These are phyloP conservation scores for Oryza meyeriana DNA, from an alignment of 176 grass and related monocot genomes.

Conservation along the genomic window DNA sequence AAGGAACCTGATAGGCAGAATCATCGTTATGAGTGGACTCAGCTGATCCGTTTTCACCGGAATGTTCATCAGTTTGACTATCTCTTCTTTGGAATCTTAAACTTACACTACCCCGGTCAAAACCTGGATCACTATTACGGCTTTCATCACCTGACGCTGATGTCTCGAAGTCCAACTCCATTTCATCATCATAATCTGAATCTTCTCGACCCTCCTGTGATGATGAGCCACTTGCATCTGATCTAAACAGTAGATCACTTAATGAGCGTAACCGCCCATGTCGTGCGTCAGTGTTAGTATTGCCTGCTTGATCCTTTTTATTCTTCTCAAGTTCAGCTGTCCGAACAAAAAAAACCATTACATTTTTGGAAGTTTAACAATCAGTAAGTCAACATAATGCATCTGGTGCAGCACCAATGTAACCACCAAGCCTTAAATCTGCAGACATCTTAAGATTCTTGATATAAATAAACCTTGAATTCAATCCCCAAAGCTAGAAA, in stretches of 20 bases:
- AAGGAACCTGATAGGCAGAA: constrained; percentile 61
- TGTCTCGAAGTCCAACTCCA: constrained; percentile 92
- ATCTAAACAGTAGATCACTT: constrained; percentile 74
- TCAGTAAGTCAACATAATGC: not conserved
- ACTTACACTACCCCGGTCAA: constrained; percentile 63
- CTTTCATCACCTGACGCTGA: constrained; percentile 75
- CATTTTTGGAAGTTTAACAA: constrained; percentile 3
- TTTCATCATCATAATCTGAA: constrained; percentile 87
- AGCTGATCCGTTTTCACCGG: constrained; percentile 38
- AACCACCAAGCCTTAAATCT: not conserved
- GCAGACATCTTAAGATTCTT: not conserved
- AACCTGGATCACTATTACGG: constrained; percentile 63
- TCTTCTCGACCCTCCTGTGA: constrained; percentile 62
- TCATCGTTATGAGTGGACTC: constrained; percentile 40
- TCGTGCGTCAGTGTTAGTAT: constrained; percentile 35
- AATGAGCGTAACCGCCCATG: constrained; percentile 69
- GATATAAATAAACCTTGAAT: not conserved
- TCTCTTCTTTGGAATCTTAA: constrained; percentile 63
- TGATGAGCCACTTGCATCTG: constrained; percentile 53
- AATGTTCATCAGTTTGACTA: constrained; percentile 51
- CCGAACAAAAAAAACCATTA: constrained; percentile 31
- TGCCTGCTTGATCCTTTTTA: constrained; percentile 57
- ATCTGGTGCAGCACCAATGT: constrained; percentile 1
- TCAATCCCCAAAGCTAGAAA: constrained; percentile 5
- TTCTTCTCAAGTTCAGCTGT: constrained; percentile 83